Base-by-base conservation (phyloP, 1,284 basidiomycete species). In the Ceratorhiza oryzae-sativae region DNA sequence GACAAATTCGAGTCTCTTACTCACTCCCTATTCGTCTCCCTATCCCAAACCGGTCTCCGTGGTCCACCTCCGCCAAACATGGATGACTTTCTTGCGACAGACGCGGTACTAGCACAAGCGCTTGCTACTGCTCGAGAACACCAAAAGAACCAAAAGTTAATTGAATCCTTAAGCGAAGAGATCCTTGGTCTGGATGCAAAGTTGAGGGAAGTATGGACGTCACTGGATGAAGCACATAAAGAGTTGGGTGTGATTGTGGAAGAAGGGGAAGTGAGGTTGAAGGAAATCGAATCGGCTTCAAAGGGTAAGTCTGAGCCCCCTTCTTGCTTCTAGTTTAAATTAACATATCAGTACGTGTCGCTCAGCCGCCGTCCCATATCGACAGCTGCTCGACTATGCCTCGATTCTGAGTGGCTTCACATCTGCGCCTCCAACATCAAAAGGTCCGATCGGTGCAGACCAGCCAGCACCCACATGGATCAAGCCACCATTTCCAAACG, bases 401-500 rank as follows among this genome's bases (percentile, higher is more conserved):
- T 90, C 92, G 77, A 90, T 88, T 75, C 82, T 93, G 59, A 91
- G 90, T 74, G 86, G 90, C 18, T 93, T 93, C 80, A 92, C 91
- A 3, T 92, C 91, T 45, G 91, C 91, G 10, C 91, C 92, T 5
- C 91, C 91, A 12, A 74, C 65, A 18, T 46, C 67, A 13, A 91
- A 91, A 10, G 34, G 62, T 12, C 90, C 90, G 34, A 90, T 92
- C 75, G 82, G 86, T 60, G 10, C 63, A n/a, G 88, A 89, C 10
- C 88, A 89, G 77, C 87, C 87, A 15, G 89, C 90, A 1, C 87
- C 89, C 13, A 89, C 89, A 6, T 77, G 91, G 46, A 92, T 93
- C 83, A 91, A 91, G 81, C 92, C 91, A 25, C 91, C 91, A 10
- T 93, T 93, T 79, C 91, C 91, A 0, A 92, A 92, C 77, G 92